Percentiles rank a stretch among this genome's conserved stretches.
Evolutionary conservation across 2,329 filamentous ascomycete species (phyloP).

Genomic region (Penicillium sp.): DNA sequence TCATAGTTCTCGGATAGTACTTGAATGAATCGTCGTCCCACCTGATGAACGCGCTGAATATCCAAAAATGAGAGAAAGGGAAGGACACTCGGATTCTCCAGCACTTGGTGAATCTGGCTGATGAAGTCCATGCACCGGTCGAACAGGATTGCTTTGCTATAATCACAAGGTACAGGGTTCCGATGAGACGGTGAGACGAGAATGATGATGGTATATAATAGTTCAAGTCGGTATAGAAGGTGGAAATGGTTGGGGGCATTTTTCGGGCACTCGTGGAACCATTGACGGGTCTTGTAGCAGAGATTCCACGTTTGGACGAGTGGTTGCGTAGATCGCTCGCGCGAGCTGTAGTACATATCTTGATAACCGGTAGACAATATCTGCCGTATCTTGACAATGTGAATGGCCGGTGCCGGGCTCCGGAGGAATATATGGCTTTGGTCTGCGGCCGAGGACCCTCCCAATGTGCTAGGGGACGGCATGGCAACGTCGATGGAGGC

Average conservation of each 20-base stretch:
- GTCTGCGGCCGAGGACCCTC: constrained; percentile 49
- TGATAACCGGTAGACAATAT: constrained; percentile 91
- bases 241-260: constrained; percentile 68
- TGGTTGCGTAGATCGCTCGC: constrained; percentile 69
- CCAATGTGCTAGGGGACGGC: constrained; percentile 58
- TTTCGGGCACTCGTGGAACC: constrained; percentile 76
- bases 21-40: constrained; percentile 61
- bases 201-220: constrained; percentile 89
- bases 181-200: constrained; percentile 80
- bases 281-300: constrained; percentile 67
- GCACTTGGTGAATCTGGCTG: constrained; percentile 70
- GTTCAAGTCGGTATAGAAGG: constrained; percentile 81
- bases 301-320: constrained; percentile 51
- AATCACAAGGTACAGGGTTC: constrained; percentile 71
- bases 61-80: constrained; percentile 86
- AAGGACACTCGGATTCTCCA: constrained; percentile 61
- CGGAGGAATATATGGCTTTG: constrained; percentile 55
- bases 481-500: constrained; percentile 82
- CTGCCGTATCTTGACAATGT: constrained; percentile 81
- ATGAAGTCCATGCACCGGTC: constrained; percentile 86
- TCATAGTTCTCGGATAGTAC: constrained; percentile 60
- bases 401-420: constrained; percentile 70
- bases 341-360: constrained; percentile 78
- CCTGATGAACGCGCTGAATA: constrained; percentile 79
- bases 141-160: constrained; percentile 80